Percentiles rank a stretch among this genome's conserved stretches.
Conservation (phyloP, 1,139 yeast genomes). For the Saccharomyces hybrid region DNA sequence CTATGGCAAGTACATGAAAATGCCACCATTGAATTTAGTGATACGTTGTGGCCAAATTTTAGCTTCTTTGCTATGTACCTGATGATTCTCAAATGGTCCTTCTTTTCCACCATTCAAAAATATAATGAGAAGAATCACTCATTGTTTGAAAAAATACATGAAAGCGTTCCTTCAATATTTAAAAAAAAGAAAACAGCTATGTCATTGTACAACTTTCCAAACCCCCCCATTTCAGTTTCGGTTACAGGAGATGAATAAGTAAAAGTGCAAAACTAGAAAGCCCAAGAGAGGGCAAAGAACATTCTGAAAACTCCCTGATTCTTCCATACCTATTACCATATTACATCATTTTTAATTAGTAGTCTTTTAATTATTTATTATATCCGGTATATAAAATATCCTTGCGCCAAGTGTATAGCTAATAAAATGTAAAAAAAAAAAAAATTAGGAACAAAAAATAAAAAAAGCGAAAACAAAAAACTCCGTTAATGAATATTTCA, state of each 20-base stretch:
- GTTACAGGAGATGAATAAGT: conserved; percentile 6
- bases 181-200: conserved; percentile 2
- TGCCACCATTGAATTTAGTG: conserved; percentile 66
- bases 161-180: background rate
- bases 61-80: conserved; percentile 42
- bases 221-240: conserved; percentile 12
- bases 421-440: background rate
- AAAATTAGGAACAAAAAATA: background rate
- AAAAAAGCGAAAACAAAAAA: background rate
- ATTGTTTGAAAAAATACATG: background rate
- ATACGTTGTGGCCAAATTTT: conserved; percentile 85
- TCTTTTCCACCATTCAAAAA: conserved; percentile 26
- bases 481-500: background rate
- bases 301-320: background rate
- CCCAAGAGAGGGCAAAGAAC: background rate
- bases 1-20: conserved; percentile 72
- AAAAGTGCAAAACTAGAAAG: background rate
- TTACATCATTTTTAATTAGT: background rate
- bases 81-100: conserved; percentile 50
- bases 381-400: background rate
- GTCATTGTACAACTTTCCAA: conserved; percentile 8
- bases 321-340: background rate
- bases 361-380: background rate
- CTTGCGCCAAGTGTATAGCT: background rate
- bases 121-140: conserved; percentile 7